Evolutionary conservation across 306 rosid species (phyloP), one percentile per base, ranked within the genome.

Genomic region (Castanea sativa): DNA sequence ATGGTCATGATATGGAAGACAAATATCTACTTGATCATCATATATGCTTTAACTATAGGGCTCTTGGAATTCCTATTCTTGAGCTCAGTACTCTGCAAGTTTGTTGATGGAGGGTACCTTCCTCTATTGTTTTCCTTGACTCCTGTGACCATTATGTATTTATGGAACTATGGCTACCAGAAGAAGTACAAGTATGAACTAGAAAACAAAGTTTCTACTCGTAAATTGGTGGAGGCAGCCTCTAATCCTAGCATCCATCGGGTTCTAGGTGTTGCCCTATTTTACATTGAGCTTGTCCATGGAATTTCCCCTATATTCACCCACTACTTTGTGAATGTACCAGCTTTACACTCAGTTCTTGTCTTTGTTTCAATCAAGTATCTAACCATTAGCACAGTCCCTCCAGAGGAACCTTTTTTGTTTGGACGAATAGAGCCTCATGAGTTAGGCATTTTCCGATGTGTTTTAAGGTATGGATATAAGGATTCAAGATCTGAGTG

Each of bases 1-100:
- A 94, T 94, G 97, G 72, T 84, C 23, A 79, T 94, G 98, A 92
- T 94, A 88, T 94, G 98, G 97, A 94, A 92, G 71, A 87, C 88
- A 5, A 77, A 85, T 79, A 76, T 94, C 60, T 91, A 55, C 5
- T 90, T 12, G 67, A 27, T 94, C 18, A 75, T 91, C 5, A 32
- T 68, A 49, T 94, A 90, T 32, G 81, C 85, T 71, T 29, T 88
- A 7, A 27, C 88, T 38, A 88, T 91, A 55, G 86, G 88, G 49
- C 72, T 84, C 3, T 78, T 88, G 57, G 98, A 94, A 77, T 77
- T 89, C 74, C 1, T 91, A 8, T 94, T 92, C 53, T 73, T 92
- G 19, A 94, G 90, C 80, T 89, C 96, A 6, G 94, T 91, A 6
- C 88, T 90, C 70, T 94, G 90, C 90, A 94, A 94, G 76, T 94